Base-by-base conservation (phyloP, 176 grass and related monocot species). In the Carex kokanica region DNA sequence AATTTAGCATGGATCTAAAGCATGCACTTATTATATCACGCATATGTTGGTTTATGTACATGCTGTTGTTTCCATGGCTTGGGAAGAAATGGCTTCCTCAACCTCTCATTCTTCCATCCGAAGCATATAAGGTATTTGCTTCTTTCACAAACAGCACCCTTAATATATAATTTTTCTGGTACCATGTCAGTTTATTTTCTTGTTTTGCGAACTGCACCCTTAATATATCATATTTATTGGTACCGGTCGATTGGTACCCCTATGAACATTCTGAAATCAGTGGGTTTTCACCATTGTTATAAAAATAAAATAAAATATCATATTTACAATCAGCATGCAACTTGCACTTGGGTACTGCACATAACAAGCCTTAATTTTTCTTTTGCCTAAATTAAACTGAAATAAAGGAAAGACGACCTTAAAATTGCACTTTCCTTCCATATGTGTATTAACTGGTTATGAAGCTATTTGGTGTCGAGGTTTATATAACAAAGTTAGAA, bases 71-170 rank as follows among this genome's bases (percentile, higher is more conserved):
- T 87, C 92, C 94, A 82, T 97, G 92, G 92, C 83, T 97, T 38
- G 91, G 89, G 74, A 84, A 73, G 64, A 91, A 90, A 86, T 97
- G 95, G 95, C 89, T 93, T 85, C 95, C 87, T 36, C 85, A 85
- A 60, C 95, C 95, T 87, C 85, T 90, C 55, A 60, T 97, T 74
- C 92, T 97, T 91, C 94, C 94, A 51, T 83, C 90, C 23, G 92
- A 97, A 92, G 91, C 91, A 67, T 93, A 94, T 82, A 94, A 94
- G 95, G 95, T 94, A 60, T 45, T 74, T 52, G 43, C 11, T 27
- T 51, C 12, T 75, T 52, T 25, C 8, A 4, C 43, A 74, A 24
- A 51, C 6, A 20, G n/a, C 2, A 14, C 36, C 43, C 20, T 52
- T 24, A 2, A 54, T 75, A 7, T 15, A 53, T 7, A 2, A 36